A percentile compares a stretch with the other conserved stretches of the same genome.
Conservation (phyloP, 108 stramenopile species). For the Discostella pseudostelligera region DNA sequence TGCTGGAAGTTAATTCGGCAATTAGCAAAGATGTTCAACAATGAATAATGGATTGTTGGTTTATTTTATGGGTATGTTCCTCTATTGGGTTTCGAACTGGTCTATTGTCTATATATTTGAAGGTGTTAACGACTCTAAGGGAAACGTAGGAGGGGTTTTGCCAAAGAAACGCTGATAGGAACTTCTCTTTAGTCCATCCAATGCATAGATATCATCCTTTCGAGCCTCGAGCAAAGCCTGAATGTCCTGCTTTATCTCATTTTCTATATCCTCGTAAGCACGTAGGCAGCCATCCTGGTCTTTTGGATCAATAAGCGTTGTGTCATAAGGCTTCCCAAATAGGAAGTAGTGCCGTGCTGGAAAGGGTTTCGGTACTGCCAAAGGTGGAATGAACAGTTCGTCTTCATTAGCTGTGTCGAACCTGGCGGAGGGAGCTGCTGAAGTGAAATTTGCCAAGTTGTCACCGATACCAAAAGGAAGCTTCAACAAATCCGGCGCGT, state of each 20-base stretch:
- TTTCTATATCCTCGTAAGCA: constrained; percentile 58
- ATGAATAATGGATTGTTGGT: too few relatives aligned
- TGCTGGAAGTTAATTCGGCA: too few relatives aligned
- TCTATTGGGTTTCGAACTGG: too few relatives aligned
- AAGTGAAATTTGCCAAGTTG: constrained; percentile 41
- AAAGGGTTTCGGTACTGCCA: constrained; percentile 62
- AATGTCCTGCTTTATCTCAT: constrained; percentile 66
- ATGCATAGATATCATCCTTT: constrained; percentile 60
- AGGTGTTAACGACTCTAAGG: constrained; percentile 18
- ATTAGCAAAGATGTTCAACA: too few relatives aligned
- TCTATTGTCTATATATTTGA: constrained; percentile 3
- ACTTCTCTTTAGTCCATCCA: constrained; percentile 32
- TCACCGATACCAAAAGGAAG: constrained; percentile 79
- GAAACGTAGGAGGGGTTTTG: constrained; percentile 48
- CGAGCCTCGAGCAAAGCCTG: constrained; percentile 74
- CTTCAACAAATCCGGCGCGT: constrained; percentile 60
- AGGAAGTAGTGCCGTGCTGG: constrained; percentile 86
- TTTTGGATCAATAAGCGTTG: constrained; percentile 55
- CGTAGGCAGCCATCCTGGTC: constrained; percentile 62
- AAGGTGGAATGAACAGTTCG: constrained; percentile 67
- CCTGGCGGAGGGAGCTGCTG: constrained; percentile 57
- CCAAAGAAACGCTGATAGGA: constrained; percentile 30
- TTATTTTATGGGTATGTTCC: too few relatives aligned
- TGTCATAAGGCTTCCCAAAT: constrained; percentile 76
- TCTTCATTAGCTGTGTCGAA: constrained; percentile 62